phyloP scores from a whole-genome alignment of 106 monocot species.

The Cymbidium sinense region DNA sequence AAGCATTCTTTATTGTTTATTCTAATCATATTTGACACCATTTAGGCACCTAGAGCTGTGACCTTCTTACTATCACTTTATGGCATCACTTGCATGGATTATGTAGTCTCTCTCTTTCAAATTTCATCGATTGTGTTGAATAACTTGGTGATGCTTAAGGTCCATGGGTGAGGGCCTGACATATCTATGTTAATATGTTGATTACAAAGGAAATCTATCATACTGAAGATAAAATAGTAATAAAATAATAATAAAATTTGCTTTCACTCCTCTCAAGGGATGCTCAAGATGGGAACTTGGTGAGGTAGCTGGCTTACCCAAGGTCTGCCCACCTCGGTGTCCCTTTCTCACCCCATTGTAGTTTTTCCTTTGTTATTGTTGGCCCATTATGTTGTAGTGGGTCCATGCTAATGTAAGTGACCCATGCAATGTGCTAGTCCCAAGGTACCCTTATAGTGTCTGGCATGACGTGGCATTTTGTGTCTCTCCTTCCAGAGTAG shows the following conservation, averaged over 20 bases:
- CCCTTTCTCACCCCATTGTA: neutral
- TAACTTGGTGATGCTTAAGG: neutral
- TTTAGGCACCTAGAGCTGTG: neutral
- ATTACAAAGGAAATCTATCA: neutral
- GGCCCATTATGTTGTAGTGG: neutral
- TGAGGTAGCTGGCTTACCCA: neutral
- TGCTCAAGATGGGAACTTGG: neutral
- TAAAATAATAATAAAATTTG: neutral
- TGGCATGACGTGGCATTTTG: neutral
- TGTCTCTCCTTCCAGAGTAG: neutral
- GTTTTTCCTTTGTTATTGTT: neutral
- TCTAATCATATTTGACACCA: neutral
- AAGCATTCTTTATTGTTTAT: neutral
- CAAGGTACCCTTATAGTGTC: neutral
- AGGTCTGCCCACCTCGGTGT: neutral
- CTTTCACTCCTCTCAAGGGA: neutral
- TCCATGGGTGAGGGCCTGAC: neutral
- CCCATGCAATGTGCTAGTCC: neutral
- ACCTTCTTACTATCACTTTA: neutral
- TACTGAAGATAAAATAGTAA: neutral
- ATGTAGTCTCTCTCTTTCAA: neutral
- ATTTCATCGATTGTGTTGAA: neutral
- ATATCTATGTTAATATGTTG: neutral
- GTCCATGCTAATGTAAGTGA: neutral
- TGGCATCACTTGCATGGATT: neutral